Base-by-base conservation (phyloP, 805 yeast species). In the Zygosaccharomyces lentus region DNA sequence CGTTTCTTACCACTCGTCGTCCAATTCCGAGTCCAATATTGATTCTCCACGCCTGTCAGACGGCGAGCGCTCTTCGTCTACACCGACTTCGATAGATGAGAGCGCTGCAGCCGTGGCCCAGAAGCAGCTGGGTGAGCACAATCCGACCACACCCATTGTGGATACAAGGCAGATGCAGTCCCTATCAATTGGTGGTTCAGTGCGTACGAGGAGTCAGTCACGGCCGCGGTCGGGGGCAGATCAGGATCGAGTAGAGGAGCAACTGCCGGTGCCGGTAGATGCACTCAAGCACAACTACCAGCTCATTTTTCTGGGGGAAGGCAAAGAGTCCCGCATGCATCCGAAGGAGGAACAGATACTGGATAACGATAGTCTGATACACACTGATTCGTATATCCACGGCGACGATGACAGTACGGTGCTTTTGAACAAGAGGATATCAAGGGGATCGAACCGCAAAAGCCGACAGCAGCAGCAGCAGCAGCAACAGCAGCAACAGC, bases 331-430 rank as follows among this genome's bases (percentile, higher is more conserved):
- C 29, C 29, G 12, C 13, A n/a, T 12, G 15, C 34, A 38, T 17
- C 12, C 41, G 2, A 38, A 16, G 8, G 34, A 38, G 8, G 48
- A 36, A 15, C 39, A 40, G 36, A 41, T 49, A 4, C 43, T 49
- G 21, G 53, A 48, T 15, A 50, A 48, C 29, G 45, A 53, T 17
- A 54, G 58, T 27, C 47, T 58, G 31, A 44, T 57, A 21, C 64
- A 61, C 15, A 64, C 61, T 13, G 67, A 58, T 5, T 65, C 71
- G 1, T 69, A 67, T 45, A 60, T 68, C 6, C 68, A 66, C 41
- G 71, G 65, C 46, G 56, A 54, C 17, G 49, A 52, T 21, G 62
- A 62, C 41, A 69, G 64, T n/a, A 52, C 59, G 7, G 60, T 67
- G 2, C 47, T 70, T 30, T 49, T 70, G 45, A 70, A 69, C 47